A percentile compares a stretch with the other conserved stretches of the same genome.
Conservation (phyloP, 1,284 basidiomycete genomes). For the Trichosporon sp. region DNA sequence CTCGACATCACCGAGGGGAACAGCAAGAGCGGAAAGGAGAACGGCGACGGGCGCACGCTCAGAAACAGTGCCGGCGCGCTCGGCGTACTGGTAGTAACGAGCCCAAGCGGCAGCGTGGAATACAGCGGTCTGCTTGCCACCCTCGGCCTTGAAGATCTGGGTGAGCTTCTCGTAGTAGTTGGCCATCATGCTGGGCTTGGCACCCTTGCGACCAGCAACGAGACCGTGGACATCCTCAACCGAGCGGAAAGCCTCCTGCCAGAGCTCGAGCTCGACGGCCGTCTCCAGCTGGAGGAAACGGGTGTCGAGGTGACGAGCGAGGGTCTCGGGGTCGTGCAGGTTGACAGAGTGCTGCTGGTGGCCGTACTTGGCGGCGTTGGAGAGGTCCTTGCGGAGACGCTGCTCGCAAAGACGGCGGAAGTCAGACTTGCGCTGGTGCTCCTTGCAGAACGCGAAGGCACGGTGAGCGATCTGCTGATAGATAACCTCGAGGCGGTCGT, state of each 20-base stretch:
- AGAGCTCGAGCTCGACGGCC: constrained; percentile 97
- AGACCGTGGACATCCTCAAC: constrained; percentile 98
- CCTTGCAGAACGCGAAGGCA: constrained; percentile 94
- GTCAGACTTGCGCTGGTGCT: constrained; percentile 91
- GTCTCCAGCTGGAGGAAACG: constrained; percentile 96
- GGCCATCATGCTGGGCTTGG: constrained; percentile 94
- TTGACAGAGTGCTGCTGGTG: constrained; percentile 98
- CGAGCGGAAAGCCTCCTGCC: constrained; percentile 98
- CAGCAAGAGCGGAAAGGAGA: constrained; percentile 85
- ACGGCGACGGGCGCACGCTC: constrained; percentile 83
- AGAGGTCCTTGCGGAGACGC: constrained; percentile 78
- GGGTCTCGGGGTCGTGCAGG: constrained; percentile 89
- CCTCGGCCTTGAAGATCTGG: constrained; percentile 69
- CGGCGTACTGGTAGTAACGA: constrained; percentile 59
- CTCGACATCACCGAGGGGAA: constrained; percentile 73
- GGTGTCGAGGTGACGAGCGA: constrained; percentile 95
- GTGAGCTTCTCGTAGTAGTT: constrained; percentile 99
- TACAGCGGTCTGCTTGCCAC: constrained; percentile 66
- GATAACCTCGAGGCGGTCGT: constrained; percentile 84
- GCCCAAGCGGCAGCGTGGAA: constrained; percentile 98
- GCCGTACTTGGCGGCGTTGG: constrained; percentile 92
- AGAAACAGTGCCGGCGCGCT: constrained; percentile 62
- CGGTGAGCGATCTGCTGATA: constrained; percentile 97
- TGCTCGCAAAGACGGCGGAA: constrained; percentile 97
- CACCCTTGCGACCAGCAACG: constrained; percentile 73